Base-by-base conservation (phyloP, 768 basidiomycete genomes). In the Tephrocybe sp. region DNA sequence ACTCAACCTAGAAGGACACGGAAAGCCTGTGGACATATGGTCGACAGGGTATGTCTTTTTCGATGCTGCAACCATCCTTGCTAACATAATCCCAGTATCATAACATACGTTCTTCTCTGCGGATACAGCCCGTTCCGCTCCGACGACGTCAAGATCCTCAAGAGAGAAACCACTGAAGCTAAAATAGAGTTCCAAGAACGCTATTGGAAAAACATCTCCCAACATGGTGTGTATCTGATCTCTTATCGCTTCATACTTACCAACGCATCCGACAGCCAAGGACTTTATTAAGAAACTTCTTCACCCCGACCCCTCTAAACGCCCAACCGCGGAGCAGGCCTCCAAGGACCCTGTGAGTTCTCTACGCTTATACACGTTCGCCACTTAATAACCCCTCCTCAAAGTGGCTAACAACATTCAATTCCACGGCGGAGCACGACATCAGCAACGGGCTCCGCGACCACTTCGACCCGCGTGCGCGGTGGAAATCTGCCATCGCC, bases 121-220 rank as follows among this genome's bases (percentile, higher is more conserved):
- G 96, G 96, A 2, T 98, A 98, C 70, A 86, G 89, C 1, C 97
- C 97, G 0, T 98, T 98, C 76, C 81, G 92, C 35, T 86, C 89
- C 0, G 88, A 92, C 21, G 87, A 94, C 60, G 69, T 81, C 43
- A 79, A 80, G 50, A 80, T 84, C 40, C 78, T 98, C 30, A 75
- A 89, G 44, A 78, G 81, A 25, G 93, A 98, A 66, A 96, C 92
- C n/a, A 86, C 83, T 0, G 81, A 79, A 30, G 94, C 87, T 0
- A 85, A 83, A 58, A 78, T 98, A 39, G 87, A 89, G 56, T 98
- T 99, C 64, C 96, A 98, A 56, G 90, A 94, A 24, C 78, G 84
- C 27, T 99, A 94, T 54, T 99, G 97, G 97, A 81, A 83, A 67
- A 97, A 96, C 51, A 80, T 96, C 31, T 91, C 89, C 2, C 62